These are phyloP conservation scores for Wickerhamiella sergipiensis DNA, from an alignment of 805 yeast genomes.

Conservation along the genomic window DNA sequence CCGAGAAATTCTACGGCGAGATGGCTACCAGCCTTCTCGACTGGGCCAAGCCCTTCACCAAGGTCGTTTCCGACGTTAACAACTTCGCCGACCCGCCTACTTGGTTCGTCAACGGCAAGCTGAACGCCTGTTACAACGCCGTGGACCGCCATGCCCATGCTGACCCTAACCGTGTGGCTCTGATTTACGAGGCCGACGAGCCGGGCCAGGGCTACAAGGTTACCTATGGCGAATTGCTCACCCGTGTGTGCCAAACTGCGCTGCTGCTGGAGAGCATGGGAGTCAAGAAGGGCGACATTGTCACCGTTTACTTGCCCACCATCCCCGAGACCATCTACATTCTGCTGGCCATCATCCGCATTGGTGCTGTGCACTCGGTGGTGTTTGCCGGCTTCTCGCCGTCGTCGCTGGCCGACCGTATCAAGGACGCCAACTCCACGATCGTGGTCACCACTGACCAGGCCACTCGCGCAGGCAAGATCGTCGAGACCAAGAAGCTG, in stretches of 20 bases:
- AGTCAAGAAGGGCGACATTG: conserved; percentile 69
- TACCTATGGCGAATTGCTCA: conserved; percentile 59
- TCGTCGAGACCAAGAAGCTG: conserved; percentile 65
- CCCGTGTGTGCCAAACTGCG: conserved; percentile 57
- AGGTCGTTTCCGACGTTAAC: conserved; percentile 11
- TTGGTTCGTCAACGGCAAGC: conserved; percentile 70
- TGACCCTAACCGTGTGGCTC: conserved; percentile 58
- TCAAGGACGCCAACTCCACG: conserved; percentile 56
- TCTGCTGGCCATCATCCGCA: conserved; percentile 60
- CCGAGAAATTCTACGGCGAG: conserved; percentile 41
- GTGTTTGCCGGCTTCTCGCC: conserved; percentile 77
- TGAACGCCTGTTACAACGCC: conserved; percentile 70
- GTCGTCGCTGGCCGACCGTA: conserved; percentile 57
- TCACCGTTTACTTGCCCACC: conserved; percentile 80
- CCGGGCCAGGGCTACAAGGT: conserved; percentile 47
- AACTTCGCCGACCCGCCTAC: conserved; percentile 30
- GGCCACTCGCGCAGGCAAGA: conserved; percentile 71
- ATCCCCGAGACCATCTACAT: conserved; percentile 67
- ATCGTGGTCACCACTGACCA: conserved; percentile 72
- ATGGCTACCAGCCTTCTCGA: conserved; percentile 36
- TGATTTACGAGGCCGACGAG: conserved; percentile 73
- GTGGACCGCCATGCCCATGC: conserved; percentile 68
- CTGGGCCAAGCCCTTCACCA: conserved; percentile 42
- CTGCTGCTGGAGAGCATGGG: conserved; percentile 55
- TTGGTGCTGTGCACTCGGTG: conserved; percentile 77